Conservation (phyloP, 139 green algal genomes). For the Marvania coccoides region DNA sequence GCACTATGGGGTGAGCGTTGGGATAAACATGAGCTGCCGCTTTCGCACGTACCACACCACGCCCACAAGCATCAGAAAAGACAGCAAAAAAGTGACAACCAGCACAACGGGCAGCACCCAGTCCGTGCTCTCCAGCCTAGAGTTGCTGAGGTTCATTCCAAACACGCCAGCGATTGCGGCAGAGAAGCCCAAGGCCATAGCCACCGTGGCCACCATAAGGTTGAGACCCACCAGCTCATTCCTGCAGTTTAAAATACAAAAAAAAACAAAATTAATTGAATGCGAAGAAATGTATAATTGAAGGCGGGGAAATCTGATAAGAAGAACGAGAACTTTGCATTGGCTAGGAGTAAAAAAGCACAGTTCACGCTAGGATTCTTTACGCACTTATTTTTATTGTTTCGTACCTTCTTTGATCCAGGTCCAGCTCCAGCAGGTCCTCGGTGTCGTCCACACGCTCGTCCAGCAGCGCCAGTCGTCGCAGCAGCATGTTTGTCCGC, state of each 20-base stretch:
- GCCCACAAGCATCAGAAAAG: not conserved
- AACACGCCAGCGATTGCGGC: constrained; percentile 16
- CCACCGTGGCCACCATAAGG: constrained; percentile 28
- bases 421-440: constrained; percentile 31
- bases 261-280: no score
- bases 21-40: constrained; percentile 10
- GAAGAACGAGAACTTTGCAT: no score
- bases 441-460: constrained; percentile 26
- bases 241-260: no score
- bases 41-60: constrained; percentile 2
- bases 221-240: constrained; percentile 45
- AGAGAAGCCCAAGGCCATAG: constrained; percentile 17
- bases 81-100: not conserved
- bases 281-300: no score
- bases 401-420: constrained; percentile 35
- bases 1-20: no score
- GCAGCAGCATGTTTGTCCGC: constrained; percentile 6
- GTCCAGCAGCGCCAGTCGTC: constrained; percentile 17
- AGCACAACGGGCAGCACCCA: constrained; percentile 5
- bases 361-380: no score
- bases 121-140: constrained; percentile 7
- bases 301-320: no score
- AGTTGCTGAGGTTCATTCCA: constrained; percentile 26
- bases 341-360: no score
- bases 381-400: no score